phyloP scores from a whole-genome alignment of 306 rosid species.

The Cicer pinnatifidum region DNA sequence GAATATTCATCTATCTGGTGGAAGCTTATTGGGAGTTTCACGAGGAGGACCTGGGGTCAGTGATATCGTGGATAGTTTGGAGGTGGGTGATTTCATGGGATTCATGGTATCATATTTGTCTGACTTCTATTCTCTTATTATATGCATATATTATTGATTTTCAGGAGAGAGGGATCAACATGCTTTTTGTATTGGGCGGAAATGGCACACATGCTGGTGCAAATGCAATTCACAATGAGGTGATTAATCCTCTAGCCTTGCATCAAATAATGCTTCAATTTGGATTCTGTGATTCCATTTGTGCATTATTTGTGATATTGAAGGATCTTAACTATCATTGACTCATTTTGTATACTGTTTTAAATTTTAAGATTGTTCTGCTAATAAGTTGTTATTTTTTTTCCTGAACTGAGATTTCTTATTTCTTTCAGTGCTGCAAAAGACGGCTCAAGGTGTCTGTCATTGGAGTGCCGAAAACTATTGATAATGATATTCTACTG shows the following conservation, averaged over 20 bases:
- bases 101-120: conserved; percentile 15
- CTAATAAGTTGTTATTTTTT: too few relatives aligned
- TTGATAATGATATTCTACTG: conserved; percentile 93
- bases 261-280: conserved; percentile 26
- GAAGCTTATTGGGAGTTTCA: conserved; percentile 97
- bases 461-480: conserved; percentile 97
- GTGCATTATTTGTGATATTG: too few relatives aligned
- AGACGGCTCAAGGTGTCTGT: conserved; percentile 76
- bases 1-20: conserved; percentile 98
- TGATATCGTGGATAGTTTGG: conserved; percentile 81
- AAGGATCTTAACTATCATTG: too few relatives aligned
- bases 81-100: conserved; percentile 52
- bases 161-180: conserved; percentile 91
- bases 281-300: background rate
- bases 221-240: conserved; percentile 91
- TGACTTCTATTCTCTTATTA: conserved; percentile 30
- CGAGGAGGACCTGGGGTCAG: conserved; percentile 85
- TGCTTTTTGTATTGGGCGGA: conserved; percentile 99
- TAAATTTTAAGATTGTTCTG: too few relatives aligned
- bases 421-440: conserved; percentile 67
- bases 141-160: conserved; percentile 41
- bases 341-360: too few relatives aligned
- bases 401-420: conserved; percentile 4
- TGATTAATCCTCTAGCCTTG: conserved; percentile 45
- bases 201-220: conserved; percentile 99